These are phyloP conservation scores for Thraustotheca clavata DNA, from an alignment of 352 stramenopile species.

Conservation along the genomic window DNA sequence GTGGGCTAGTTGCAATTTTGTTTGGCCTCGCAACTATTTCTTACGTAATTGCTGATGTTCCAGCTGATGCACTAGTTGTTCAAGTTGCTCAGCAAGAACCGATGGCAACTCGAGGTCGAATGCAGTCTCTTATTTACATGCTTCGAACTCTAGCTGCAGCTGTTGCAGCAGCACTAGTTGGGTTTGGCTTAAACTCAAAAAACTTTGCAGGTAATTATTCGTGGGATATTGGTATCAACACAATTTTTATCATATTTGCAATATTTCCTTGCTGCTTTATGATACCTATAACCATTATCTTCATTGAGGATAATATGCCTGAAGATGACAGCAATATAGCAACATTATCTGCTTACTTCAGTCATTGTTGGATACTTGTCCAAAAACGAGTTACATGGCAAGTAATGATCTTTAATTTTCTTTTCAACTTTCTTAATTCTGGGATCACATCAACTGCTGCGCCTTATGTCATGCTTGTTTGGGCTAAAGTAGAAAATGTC, in stretches of 20 bases:
- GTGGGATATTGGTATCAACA: conserved; percentile 21
- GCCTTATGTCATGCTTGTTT: conserved; percentile 45
- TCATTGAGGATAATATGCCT: conserved; percentile 12
- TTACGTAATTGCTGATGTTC: conserved; percentile 60
- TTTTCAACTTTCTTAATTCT: conserved; percentile 38
- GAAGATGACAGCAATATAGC: not conserved
- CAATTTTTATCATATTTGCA: conserved; percentile 24
- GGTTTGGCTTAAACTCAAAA: conserved; percentile 47
- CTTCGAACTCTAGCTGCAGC: conserved; percentile 32
- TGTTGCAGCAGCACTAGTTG: conserved; percentile 26
- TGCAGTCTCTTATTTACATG: conserved; percentile 62
- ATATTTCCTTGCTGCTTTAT: conserved; percentile 23
- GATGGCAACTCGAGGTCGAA: conserved; percentile 44
- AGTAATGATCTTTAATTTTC: conserved; percentile 55
- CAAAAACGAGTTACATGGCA: conserved; percentile 68
- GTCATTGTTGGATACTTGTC: conserved; percentile 23
- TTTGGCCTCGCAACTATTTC: conserved; percentile 49
- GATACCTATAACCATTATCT: not conserved
- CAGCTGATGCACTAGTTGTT: conserved; percentile 58
- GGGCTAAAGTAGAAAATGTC: conserved; percentile 42
- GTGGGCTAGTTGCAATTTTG: conserved; percentile 36
- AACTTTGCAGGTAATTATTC: conserved; percentile 39
- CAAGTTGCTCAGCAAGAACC: conserved; percentile 59
- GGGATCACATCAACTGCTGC: conserved; percentile 30
- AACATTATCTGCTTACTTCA: not conserved